phyloP scores from a whole-genome alignment of 2,329 filamentous ascomycete genomes.

The Lecanicillium sp. region DNA sequence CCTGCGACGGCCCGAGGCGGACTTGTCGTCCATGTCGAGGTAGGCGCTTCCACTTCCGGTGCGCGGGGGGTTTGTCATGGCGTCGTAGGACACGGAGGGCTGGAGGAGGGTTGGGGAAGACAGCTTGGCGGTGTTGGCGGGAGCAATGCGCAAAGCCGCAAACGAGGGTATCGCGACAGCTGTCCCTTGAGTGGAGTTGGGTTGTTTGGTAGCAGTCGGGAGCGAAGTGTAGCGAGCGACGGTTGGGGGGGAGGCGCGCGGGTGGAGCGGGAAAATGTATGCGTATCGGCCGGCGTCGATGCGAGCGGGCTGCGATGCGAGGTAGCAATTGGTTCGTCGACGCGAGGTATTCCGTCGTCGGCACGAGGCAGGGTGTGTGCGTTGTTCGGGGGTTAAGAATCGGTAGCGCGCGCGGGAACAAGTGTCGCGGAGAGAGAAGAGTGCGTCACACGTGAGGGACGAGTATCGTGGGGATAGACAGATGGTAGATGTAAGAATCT shows the following conservation, averaged over 20 bases:
- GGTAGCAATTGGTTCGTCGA: too few relatives aligned
- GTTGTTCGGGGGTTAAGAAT: too few relatives aligned
- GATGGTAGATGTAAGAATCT: slow-evolving; percentile 2
- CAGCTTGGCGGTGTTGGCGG: slow-evolving; percentile 82
- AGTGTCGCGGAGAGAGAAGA: too few relatives aligned
- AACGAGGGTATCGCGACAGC: not conserved
- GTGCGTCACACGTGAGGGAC: not conserved
- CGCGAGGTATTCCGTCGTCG: too few relatives aligned
- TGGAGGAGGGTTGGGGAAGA: slow-evolving; percentile 83
- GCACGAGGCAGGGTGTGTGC: too few relatives aligned
- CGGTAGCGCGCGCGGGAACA: too few relatives aligned
- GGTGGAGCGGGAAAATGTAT: not conserved
- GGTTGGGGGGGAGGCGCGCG: not conserved
- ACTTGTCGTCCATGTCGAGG: slow-evolving; percentile 54
- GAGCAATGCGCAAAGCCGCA: slow-evolving; percentile 4
- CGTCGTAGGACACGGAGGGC: slow-evolving; percentile 87
- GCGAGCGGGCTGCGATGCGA: too few relatives aligned
- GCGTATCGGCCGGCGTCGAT: not conserved
- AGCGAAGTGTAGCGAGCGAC: slow-evolving; percentile 3
- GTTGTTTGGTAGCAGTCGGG: not conserved
- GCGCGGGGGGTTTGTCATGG: slow-evolving; percentile 63
- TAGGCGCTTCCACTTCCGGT: slow-evolving; percentile 55
- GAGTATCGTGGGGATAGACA: not conserved
- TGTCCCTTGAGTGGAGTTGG: slow-evolving; percentile 2
- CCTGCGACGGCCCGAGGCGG: slow-evolving; percentile 70